A percentile compares a stretch with the other conserved stretches of the same genome.
Evolutionary conservation across 306 rosid genomes (phyloP).

Genomic region (Corylus americana): DNA sequence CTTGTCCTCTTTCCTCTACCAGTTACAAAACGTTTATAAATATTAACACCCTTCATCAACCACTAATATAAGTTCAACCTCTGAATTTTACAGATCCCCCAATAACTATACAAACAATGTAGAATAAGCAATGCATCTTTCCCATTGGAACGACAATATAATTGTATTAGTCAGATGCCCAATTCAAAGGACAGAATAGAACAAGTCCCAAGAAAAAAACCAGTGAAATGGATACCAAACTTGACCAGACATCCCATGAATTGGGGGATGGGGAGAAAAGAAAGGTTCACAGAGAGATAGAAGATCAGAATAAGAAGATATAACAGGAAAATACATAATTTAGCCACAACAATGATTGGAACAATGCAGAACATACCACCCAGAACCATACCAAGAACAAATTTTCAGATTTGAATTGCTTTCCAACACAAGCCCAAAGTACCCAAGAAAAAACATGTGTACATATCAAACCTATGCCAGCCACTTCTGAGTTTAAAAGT

Average conservation of each 20-base stretch:
- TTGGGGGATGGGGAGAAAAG: background rate
- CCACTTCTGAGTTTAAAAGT: background rate
- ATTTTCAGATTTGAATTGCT: background rate
- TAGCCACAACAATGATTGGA: background rate
- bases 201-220: too few relatives aligned
- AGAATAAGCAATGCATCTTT: too few relatives aligned
- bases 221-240: background rate
- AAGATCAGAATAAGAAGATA: background rate
- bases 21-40: too few relatives aligned
- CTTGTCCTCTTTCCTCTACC: too few relatives aligned
- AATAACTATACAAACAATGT: too few relatives aligned
- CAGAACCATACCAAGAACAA: background rate
- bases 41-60: too few relatives aligned
- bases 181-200: too few relatives aligned
- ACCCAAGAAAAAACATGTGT: background rate
- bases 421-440: background rate
- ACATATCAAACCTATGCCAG: background rate
- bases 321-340: background rate
- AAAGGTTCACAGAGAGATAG: background rate
- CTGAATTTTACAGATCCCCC: too few relatives aligned
- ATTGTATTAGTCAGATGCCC: too few relatives aligned
- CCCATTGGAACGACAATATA: too few relatives aligned
- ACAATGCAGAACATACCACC: background rate
- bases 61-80: too few relatives aligned
- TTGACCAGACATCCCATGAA: background rate